Evolutionary conservation across 805 yeast species (phyloP).

Genomic region (Candida wancherniae): DNA sequence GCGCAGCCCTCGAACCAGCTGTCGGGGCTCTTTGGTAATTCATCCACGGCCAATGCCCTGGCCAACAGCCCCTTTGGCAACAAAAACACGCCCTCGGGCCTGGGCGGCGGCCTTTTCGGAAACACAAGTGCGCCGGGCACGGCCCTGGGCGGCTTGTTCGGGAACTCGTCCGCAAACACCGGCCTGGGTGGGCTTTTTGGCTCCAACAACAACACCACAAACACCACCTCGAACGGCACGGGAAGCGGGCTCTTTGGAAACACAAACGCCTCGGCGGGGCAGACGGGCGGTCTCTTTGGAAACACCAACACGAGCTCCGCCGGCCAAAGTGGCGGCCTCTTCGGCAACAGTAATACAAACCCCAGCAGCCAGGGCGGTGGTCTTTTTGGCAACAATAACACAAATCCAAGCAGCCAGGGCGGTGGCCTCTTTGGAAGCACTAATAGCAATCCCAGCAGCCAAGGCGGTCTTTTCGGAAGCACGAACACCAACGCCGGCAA

Average conservation of each 20-base stretch:
- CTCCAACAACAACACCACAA: constrained; percentile 1
- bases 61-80: too few relatives aligned
- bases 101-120: constrained; percentile 5
- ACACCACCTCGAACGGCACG: constrained; percentile 1
- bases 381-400: constrained; percentile 24
- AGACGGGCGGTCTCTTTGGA: constrained; percentile 2
- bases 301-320: too few relatives aligned
- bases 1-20: too few relatives aligned
- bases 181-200: constrained; percentile 6
- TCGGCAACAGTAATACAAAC: constrained; percentile 2
- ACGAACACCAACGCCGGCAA: constrained; percentile 9
- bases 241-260: constrained; percentile 6
- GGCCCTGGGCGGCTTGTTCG: constrained; percentile 3
- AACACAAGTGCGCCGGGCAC: too few relatives aligned
- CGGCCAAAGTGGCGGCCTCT: constrained; percentile 1
- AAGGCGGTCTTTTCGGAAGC: constrained; percentile 3
- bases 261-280: too few relatives aligned
- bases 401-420: constrained; percentile 1
- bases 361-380: constrained; percentile 12
- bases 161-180: constrained; percentile 1
- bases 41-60: too few relatives aligned
- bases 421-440: constrained; percentile 25
- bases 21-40: too few relatives aligned
- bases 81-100: constrained; percentile 1
- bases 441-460: constrained; percentile 3